These are phyloP conservation scores for Phlyctochytrium arcticum DNA, from an alignment of 192 early-diverging fungal genomes.

Conservation along the genomic window DNA sequence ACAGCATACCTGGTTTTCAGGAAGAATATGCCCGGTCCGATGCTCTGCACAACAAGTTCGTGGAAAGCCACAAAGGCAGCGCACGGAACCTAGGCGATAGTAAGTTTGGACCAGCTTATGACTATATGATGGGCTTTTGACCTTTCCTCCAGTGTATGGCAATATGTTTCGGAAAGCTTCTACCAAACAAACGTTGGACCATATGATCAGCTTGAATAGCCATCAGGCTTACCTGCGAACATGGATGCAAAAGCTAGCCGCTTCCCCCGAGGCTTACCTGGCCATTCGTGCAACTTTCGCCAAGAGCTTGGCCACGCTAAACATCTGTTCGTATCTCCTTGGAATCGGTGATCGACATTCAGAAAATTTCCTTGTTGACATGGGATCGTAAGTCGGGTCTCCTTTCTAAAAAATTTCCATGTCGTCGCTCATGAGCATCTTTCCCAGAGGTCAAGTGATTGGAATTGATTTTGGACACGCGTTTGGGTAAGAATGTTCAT, in stretches of 20 bases:
- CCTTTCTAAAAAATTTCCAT: no score
- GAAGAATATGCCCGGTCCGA: slow-evolving; percentile 36
- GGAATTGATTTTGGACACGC: slow-evolving; percentile 83
- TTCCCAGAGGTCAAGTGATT: slow-evolving; percentile 55
- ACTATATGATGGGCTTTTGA: neutral
- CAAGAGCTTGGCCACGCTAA: slow-evolving; percentile 64
- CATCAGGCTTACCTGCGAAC: slow-evolving; percentile 43
- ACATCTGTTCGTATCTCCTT: slow-evolving; percentile 67
- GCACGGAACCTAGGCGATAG: slow-evolving; percentile 18
- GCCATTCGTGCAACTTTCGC: slow-evolving; percentile 64
- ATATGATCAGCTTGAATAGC: slow-evolving; percentile 42
- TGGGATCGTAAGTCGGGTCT: slow-evolving; percentile 46
- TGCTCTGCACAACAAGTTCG: slow-evolving; percentile 47
- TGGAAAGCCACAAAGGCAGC: slow-evolving; percentile 34
- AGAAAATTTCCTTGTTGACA: slow-evolving; percentile 72
- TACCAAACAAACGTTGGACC: slow-evolving; percentile 45
- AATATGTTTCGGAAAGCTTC: slow-evolving; percentile 47
- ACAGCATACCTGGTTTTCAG: slow-evolving; percentile 41
- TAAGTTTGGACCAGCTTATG: neutral
- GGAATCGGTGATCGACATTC: slow-evolving; percentile 80
- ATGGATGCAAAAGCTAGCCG: slow-evolving; percentile 56
- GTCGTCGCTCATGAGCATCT: neutral
- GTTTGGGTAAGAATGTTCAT: slow-evolving; percentile 49
- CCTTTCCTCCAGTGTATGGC: slow-evolving; percentile 61
- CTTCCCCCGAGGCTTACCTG: slow-evolving; percentile 70